phyloP scores from a whole-genome alignment of 108 stramenopile species.

The Conticribra guillardii region DNA sequence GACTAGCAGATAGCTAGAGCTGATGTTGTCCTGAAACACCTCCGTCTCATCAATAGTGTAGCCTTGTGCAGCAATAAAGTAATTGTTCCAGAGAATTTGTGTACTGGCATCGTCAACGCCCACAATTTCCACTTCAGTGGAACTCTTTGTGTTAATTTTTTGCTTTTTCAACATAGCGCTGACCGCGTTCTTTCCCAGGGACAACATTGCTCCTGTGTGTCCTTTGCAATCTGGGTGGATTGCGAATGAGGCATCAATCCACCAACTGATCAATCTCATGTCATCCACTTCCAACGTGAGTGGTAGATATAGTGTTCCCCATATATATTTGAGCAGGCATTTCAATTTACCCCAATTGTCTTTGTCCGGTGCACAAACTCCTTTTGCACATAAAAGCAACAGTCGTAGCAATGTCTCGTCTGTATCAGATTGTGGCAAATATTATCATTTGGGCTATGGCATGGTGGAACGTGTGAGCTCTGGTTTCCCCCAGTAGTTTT shows the following conservation, averaged over 20 bases:
- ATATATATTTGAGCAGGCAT: neutral
- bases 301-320: neutral
- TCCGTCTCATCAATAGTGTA: neutral
- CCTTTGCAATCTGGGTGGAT: neutral
- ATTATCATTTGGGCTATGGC: neutral
- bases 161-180: neutral
- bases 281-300: neutral
- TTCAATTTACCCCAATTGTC: neutral
- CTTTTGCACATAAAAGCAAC: neutral
- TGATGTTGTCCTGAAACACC: neutral
- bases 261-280: neutral
- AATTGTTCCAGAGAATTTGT: neutral
- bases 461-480: neutral
- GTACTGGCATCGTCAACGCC: neutral
- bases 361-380: neutral
- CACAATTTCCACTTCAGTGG: neutral
- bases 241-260: neutral
- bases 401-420: neutral
- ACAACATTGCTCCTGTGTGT: neutral
- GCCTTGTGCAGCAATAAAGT: neutral
- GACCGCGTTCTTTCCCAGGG: neutral
- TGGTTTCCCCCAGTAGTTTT: neutral
- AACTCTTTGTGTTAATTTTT: neutral
- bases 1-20: too few species aligned
- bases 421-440: neutral